Percentiles rank a stretch among this genome's conserved stretches.
Evolutionary conservation across 2,329 filamentous ascomycete genomes (phyloP).

Genomic region (Stachybotrys chartarum): DNA sequence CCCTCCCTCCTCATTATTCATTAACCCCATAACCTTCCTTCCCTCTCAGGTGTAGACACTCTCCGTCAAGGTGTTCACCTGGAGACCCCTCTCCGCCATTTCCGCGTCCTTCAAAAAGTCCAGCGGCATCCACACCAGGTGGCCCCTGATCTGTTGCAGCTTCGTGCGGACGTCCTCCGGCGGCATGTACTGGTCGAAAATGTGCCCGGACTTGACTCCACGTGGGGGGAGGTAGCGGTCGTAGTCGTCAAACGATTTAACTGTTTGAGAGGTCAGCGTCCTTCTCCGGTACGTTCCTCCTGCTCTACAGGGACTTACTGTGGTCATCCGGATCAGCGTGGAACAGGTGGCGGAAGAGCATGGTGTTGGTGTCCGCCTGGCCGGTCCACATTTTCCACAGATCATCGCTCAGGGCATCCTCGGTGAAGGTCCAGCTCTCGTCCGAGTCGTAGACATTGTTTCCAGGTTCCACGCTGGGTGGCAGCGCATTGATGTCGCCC

Average conservation of each 20-base stretch:
- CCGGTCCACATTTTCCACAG: conserved; percentile 64
- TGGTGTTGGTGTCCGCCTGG: conserved; percentile 64
- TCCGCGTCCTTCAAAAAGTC: conserved; percentile 75
- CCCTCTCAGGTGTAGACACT: conserved; percentile 64
- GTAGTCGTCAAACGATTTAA: conserved; percentile 87
- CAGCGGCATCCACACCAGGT: conserved; percentile 93
- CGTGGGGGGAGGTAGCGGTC: conserved; percentile 66
- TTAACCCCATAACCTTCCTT: not conserved
- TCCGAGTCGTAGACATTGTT: conserved; percentile 58
- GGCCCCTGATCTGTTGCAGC: conserved; percentile 73
- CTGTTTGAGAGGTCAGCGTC: conserved; percentile 26
- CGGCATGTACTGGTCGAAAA: conserved; percentile 74
- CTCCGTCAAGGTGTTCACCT: conserved; percentile 82
- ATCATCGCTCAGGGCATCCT: conserved; percentile 62
- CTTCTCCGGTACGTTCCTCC: not conserved
- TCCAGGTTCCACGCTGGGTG: conserved; percentile 57
- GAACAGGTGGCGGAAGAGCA: conserved; percentile 71
- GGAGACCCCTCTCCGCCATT: conserved; percentile 84
- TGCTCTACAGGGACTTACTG: conserved; percentile 37
- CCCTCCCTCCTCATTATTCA: not conserved
- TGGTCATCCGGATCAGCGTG: conserved; percentile 85
- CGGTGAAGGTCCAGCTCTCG: conserved; percentile 57
- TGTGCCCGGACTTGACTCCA: conserved; percentile 73
- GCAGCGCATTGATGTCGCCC: conserved; percentile 66
- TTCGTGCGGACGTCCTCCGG: conserved; percentile 66